phyloP scores from a whole-genome alignment of 768 basidiomycete species.

The Cystofilobasidium capitatum region DNA sequence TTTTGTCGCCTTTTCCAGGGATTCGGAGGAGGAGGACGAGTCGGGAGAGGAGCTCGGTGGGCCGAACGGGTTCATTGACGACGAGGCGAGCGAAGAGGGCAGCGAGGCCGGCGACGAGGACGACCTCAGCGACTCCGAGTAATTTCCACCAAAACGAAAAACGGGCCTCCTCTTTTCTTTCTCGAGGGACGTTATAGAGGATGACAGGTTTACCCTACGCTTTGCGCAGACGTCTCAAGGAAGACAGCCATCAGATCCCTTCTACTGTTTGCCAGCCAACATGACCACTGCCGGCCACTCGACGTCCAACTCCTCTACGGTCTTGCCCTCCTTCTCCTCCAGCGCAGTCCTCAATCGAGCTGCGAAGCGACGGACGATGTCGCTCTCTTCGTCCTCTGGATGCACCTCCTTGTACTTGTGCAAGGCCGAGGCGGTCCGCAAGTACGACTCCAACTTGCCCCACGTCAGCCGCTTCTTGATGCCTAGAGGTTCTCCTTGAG shows the following conservation, averaged over 20 bases:
- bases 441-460: conserved; percentile 57
- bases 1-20: not conserved
- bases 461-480: conserved; percentile 55
- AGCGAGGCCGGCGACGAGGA: conserved; percentile 17
- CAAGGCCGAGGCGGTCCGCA: conserved; percentile 61
- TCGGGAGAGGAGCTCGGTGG: not conserved
- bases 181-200: no score
- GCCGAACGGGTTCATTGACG: conserved; percentile 20
- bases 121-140: conserved; percentile 11
- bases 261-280: conserved; percentile 4
- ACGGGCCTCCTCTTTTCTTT: no score
- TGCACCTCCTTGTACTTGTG: conserved; percentile 57
- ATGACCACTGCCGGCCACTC: conserved; percentile 43
- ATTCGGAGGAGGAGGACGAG: conserved; percentile 7
- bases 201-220: no score
- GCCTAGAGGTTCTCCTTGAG: conserved; percentile 44
- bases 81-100: conserved; percentile 22
- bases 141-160: no score
- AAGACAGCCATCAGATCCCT: not conserved
- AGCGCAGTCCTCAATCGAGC: conserved; percentile 38
- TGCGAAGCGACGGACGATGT: conserved; percentile 59
- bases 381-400: conserved; percentile 52
- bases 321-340: not conserved
- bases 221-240: no score
- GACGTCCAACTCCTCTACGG: conserved; percentile 39